These are phyloP conservation scores for Irpex rosettiformis DNA, from an alignment of 1,284 basidiomycete genomes.

Conservation along the genomic window DNA sequence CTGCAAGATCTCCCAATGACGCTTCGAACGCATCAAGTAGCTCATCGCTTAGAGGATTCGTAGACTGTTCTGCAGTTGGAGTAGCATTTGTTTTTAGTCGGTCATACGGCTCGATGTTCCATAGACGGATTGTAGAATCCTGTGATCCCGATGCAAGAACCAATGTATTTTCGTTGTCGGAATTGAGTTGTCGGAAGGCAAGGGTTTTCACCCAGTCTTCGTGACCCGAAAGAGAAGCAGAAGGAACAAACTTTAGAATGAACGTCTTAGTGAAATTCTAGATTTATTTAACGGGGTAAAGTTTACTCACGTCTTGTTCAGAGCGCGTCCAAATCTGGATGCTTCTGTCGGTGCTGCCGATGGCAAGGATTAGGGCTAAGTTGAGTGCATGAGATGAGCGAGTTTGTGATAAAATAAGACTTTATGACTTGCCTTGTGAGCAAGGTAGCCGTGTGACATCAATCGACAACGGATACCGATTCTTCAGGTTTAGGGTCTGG, in stretches of 20 bases:
- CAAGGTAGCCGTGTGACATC: slow-evolving; percentile 62
- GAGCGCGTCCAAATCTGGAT: slow-evolving; percentile 76
- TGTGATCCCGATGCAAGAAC: slow-evolving; percentile 88
- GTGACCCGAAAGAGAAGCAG: slow-evolving; percentile 76
- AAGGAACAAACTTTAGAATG: slow-evolving; percentile 48
- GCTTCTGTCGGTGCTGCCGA: slow-evolving; percentile 73
- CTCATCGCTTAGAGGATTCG: slow-evolving; percentile 50
- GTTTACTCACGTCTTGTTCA: slow-evolving; percentile 43
- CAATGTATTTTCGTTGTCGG: slow-evolving; percentile 34
- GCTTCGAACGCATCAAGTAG: slow-evolving; percentile 86
- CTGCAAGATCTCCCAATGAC: slow-evolving; percentile 65
- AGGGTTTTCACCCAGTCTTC: slow-evolving; percentile 92
- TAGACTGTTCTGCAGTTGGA: slow-evolving; percentile 17
- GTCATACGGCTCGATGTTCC: slow-evolving; percentile 64
- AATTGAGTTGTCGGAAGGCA: slow-evolving; percentile 49
- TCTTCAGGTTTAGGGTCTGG: slow-evolving; percentile 65
- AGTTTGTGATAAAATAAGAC: no score
- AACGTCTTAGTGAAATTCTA: not conserved
- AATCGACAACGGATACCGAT: slow-evolving; percentile 74
- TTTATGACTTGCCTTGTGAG: slow-evolving; percentile 48
- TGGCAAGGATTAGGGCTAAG: slow-evolving; percentile 71
- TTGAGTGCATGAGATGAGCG: no score
- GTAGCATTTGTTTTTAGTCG: slow-evolving; percentile 20
- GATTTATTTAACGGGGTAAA: not conserved
- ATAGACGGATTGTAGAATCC: slow-evolving; percentile 87